Percentiles rank a stretch among this genome's conserved stretches.
phyloP scores from a whole-genome alignment of 2,329 filamentous ascomycete species.

The Knufia fluminis region DNA sequence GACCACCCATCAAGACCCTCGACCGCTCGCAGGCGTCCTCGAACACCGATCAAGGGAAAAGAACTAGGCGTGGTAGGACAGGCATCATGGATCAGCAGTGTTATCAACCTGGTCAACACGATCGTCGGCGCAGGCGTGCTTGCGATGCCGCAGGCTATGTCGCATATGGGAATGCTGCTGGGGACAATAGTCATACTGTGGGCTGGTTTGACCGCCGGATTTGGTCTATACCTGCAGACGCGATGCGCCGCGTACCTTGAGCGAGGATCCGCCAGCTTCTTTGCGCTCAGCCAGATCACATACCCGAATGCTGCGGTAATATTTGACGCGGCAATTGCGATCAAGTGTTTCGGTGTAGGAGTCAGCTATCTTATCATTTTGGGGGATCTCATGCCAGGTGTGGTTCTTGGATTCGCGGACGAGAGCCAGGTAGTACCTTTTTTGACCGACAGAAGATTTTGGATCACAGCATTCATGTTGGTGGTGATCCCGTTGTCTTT shows the following conservation, averaged over 20 bases:
- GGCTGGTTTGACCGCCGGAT: conserved; percentile 80
- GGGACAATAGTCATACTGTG: conserved; percentile 79
- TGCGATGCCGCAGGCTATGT: conserved; percentile 90
- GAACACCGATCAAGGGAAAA: conserved; percentile 38
- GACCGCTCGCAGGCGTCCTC: conserved; percentile 16
- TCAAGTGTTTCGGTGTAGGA: conserved; percentile 96
- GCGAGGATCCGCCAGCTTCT: conserved; percentile 80
- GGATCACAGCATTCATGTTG: conserved; percentile 94
- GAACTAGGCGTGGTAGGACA: conserved; percentile 60
- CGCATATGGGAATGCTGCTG: conserved; percentile 86
- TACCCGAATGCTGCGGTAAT: conserved; percentile 93
- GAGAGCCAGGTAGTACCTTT: conserved; percentile 57
- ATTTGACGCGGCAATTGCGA: conserved; percentile 89
- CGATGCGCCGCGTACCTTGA: conserved; percentile 90
- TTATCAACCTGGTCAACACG: conserved; percentile 92
- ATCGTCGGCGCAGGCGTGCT: conserved; percentile 92
- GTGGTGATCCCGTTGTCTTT: conserved; percentile 87
- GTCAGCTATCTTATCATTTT: conserved; percentile 99
- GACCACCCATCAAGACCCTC: conserved; percentile 16
- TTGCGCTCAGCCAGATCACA: conserved; percentile 91
- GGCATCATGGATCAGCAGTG: conserved; percentile 81
- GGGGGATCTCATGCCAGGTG: conserved; percentile 93
- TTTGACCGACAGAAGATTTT: conserved; percentile 83
- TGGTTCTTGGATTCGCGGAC: conserved; percentile 69
- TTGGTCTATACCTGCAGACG: conserved; percentile 90